Percentiles rank a stretch among this genome's conserved stretches.
Conservation (phyloP, 371 early-diverging fungal genomes). For the Zopfochytrium polystomum region DNA sequence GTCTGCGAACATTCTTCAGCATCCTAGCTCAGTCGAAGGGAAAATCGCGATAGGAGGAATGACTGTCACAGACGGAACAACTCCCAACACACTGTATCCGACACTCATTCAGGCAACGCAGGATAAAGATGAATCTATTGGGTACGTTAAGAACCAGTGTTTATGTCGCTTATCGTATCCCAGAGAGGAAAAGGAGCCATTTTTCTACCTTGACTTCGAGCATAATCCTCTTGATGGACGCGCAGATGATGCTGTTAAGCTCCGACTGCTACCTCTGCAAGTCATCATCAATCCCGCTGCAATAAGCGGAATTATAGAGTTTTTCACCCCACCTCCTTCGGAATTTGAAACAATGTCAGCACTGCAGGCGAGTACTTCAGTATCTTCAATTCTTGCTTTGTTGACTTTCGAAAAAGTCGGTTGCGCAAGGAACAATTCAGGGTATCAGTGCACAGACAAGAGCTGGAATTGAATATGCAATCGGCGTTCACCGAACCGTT, state of each 20-base stretch:
- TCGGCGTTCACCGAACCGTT: constrained; percentile 84
- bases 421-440: constrained; percentile 87
- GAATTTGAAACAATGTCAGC: constrained; percentile 67
- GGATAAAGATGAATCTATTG: constrained; percentile 42
- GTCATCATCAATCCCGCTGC: constrained; percentile 83
- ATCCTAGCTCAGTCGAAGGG: constrained; percentile 67
- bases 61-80: constrained; percentile 76
- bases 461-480: constrained; percentile 74
- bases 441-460: constrained; percentile 87
- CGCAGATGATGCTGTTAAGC: constrained; percentile 79
- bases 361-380: constrained; percentile 19
- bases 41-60: constrained; percentile 75
- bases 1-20: constrained; percentile 52
- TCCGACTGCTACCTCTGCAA: constrained; percentile 87
- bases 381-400: not conserved
- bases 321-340: constrained; percentile 81
- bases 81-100: constrained; percentile 71
- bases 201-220: constrained; percentile 81
- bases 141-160: constrained; percentile 4
- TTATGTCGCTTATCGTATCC: not conserved
- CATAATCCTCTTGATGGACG: constrained; percentile 82
- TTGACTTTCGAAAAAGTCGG: constrained; percentile 41
- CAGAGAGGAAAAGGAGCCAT: constrained; percentile 38
- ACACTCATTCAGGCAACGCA: constrained; percentile 80
- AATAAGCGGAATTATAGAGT: constrained; percentile 69